Evolutionary conservation across 1,284 basidiomycete species (phyloP).

Genomic region (Cryptococcus sp.): DNA sequence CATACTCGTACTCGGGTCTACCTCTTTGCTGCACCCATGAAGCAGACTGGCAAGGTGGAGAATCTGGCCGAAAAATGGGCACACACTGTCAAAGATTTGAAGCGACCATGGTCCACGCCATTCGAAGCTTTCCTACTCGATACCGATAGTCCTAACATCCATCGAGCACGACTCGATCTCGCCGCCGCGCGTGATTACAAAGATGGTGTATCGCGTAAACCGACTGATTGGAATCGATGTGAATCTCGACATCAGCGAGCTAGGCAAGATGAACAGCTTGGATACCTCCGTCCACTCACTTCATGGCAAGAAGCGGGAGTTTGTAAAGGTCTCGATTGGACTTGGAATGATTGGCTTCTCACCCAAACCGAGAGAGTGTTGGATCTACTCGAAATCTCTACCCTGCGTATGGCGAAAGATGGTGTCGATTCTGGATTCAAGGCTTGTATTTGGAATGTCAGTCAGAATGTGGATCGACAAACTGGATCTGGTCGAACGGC

Average conservation of each 20-base stretch:
- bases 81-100: slow-evolving; percentile 61
- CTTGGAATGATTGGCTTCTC: slow-evolving; percentile 89
- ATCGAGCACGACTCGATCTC: slow-evolving; percentile 81
- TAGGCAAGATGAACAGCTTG: slow-evolving; percentile 75
- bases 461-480: slow-evolving; percentile 89
- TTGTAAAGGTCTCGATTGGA: slow-evolving; percentile 82
- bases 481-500: slow-evolving; percentile 75
- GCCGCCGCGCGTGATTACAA: slow-evolving; percentile 48
- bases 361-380: slow-evolving; percentile 89
- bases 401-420: slow-evolving; percentile 72
- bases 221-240: slow-evolving; percentile 80
- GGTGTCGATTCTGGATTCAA: slow-evolving; percentile 81
- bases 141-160: slow-evolving; percentile 84
- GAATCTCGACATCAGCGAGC: slow-evolving; percentile 87
- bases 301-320: slow-evolving; percentile 90
- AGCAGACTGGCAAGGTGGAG: slow-evolving; percentile 51
- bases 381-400: slow-evolving; percentile 88
- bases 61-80: slow-evolving; percentile 68
- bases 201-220: slow-evolving; percentile 53
- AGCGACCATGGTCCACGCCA: slow-evolving; percentile 80
- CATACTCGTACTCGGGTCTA: slow-evolving; percentile 90
- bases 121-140: slow-evolving; percentile 88
- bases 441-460: slow-evolving; percentile 96
- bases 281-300: slow-evolving; percentile 78
- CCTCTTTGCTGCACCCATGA: slow-evolving; percentile 58